Conservation (phyloP, 169 alveolate genomes). For the Babesia divergens region DNA sequence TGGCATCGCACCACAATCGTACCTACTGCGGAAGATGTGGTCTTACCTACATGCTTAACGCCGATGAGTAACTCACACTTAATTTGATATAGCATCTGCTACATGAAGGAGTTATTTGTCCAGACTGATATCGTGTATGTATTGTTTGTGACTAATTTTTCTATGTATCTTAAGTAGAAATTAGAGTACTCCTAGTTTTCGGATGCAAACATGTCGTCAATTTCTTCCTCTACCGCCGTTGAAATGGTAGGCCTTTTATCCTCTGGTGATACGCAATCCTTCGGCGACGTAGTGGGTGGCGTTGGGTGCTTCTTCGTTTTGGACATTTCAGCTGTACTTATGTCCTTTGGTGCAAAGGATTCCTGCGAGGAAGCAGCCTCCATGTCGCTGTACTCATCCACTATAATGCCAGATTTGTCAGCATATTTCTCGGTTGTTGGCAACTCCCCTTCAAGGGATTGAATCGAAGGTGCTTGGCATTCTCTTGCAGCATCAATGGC, state of each 20-base stretch:
- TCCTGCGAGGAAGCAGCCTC: neutral
- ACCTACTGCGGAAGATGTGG: constrained; percentile 98
- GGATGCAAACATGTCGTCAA: constrained; percentile 52
- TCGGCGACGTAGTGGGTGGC: neutral
- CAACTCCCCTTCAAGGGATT: too few species aligned
- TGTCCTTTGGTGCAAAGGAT: too few species aligned
- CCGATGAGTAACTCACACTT: constrained; percentile 10
- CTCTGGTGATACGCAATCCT: too few species aligned
- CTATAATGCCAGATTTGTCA: too few species aligned
- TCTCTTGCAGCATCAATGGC: too few species aligned
- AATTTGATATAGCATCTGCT: neutral
- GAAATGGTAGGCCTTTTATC: too few species aligned
- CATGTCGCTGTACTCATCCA: constrained; percentile 17
- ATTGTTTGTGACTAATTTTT: neutral
- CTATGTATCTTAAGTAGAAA: neutral
- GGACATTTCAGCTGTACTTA: too few species aligned
- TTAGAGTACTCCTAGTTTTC: neutral
- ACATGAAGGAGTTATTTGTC: neutral
- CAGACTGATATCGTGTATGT: neutral
- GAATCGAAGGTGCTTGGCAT: too few species aligned
- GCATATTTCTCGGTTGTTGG: too few species aligned
- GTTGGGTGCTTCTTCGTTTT: neutral
- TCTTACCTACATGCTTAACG: constrained; percentile 82
- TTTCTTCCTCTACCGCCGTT: constrained; percentile 35
- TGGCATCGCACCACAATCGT: constrained; percentile 98